Conservation (phyloP, 1,284 basidiomycete species). For the Moesziomyces sp. region DNA sequence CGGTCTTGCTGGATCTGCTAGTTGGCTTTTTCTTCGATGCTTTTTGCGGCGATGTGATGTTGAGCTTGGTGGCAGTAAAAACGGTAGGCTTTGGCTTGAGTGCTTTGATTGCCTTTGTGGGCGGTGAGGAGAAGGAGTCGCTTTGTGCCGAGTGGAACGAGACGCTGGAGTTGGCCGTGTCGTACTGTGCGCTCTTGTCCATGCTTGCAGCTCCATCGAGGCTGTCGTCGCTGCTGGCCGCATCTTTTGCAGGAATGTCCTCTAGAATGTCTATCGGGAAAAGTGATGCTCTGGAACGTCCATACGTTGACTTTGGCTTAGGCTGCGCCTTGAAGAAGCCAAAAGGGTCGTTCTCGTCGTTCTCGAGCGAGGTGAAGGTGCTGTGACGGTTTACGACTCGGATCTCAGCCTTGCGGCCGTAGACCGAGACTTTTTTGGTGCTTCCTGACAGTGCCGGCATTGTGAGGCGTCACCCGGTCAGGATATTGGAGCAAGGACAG, state of each 20-base stretch:
- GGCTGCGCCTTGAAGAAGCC: slow-evolving; percentile 34
- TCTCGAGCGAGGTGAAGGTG: slow-evolving; percentile 22
- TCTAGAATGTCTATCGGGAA: slow-evolving; percentile 5
- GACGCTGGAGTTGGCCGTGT: slow-evolving; percentile 29
- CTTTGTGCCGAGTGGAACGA: slow-evolving; percentile 29
- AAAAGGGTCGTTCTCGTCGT: slow-evolving; percentile 45
- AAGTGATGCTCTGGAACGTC: slow-evolving; percentile 21
- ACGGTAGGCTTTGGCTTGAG: not conserved
- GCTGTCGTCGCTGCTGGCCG: not conserved
- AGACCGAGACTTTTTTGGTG: slow-evolving; percentile 51
- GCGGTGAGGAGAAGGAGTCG: not conserved
- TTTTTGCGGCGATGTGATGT: not conserved
- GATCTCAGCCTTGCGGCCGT: slow-evolving; percentile 32
- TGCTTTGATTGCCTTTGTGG: not conserved
- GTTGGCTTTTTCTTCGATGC: not conserved
- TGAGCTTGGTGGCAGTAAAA: slow-evolving; percentile 1
- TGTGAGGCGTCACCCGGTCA: not conserved
- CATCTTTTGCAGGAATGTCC: slow-evolving; percentile 1
- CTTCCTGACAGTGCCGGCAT: slow-evolving; percentile 37
- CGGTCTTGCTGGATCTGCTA: slow-evolving; percentile 1
- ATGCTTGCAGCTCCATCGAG: slow-evolving; percentile 5
- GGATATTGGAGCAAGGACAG: no score
- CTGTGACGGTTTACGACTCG: slow-evolving; percentile 32
- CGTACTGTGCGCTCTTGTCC: slow-evolving; percentile 15
- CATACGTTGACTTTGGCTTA: slow-evolving; percentile 22